phyloP scores from a whole-genome alignment of 345 rosid species.

The Rhodamnia rubescens region DNA sequence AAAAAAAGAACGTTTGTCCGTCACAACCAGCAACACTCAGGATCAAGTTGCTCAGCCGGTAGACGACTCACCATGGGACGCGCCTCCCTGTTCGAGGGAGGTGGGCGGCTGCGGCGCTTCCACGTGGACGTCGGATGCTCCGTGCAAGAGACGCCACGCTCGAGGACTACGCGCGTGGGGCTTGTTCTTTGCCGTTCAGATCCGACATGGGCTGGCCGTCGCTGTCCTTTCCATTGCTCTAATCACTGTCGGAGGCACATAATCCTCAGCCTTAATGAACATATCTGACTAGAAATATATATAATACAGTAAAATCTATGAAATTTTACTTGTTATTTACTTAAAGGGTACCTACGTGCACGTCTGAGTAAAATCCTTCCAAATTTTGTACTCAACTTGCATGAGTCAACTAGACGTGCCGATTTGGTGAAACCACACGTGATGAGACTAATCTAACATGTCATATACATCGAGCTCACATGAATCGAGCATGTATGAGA shows the following conservation, averaged over 20 bases:
- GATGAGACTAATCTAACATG: not conserved
- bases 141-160: not conserved
- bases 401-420: not conserved
- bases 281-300: not conserved
- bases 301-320: not conserved
- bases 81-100: not conserved
- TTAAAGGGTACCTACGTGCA: not conserved
- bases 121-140: not conserved
- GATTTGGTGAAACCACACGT: not conserved
- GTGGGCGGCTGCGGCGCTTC: too few species aligned
- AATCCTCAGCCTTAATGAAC: not conserved
- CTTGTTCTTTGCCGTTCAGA: not conserved
- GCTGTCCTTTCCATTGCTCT: not conserved
- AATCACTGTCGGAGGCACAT: not conserved
- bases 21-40: not conserved
- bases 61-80: not conserved
- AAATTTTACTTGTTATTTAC: too few species aligned
- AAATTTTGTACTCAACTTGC: not conserved
- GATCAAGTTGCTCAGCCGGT: not conserved
- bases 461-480: not conserved
- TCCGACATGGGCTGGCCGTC: not conserved
- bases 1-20: too few species aligned
- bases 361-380: not conserved
- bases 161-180: not conserved
- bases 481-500: too few species aligned